Base-by-base conservation (phyloP, 164 flowering plant genomes). In the Amborella trichopoda region DNA sequence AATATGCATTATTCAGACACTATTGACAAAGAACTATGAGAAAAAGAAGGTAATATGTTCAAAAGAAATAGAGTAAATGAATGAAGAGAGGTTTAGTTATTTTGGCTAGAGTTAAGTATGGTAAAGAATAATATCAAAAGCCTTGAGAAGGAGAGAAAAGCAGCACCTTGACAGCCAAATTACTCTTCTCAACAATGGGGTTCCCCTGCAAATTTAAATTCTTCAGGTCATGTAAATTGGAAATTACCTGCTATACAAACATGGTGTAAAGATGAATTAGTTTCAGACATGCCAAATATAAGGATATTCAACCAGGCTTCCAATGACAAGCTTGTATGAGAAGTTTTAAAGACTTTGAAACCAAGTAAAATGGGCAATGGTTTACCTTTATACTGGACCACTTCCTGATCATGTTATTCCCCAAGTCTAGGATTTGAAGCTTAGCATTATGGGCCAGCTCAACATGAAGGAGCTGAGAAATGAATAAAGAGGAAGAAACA, bases 181-280 rank as follows among this genome's bases (percentile, higher is more conserved):
- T 80, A 18, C 61, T 81, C 36, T 72, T 73, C 33, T 76, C 78
- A 23, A 76, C 69, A 27, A 83, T 46, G 20, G 96, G 90, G 44
- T 90, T 90, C 45, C 98, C 98, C 45, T 66, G 84, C 21, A 86
- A 67, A 69, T 90, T 87, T 24, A 90, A 68, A 55, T 75, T 81
- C 62, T 48, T 81, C 64, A 90, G 69, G 53, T 65, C 50, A 34
- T 38, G 57, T 33, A 90, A 64, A 24, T 87, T 74, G 23, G 63
- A 59, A 40, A 86, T 66, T 26, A 77, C 94, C 98, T 83, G 59
- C 14, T 23, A 60, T 56, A 59, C 43, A 21, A 55, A 37, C 6
- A 53, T 6, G 23, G 25, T n/a, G n/a, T n/a, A n/a, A n/a, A n/a
- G n/a, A n/a, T n/a, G n/a, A n/a, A n/a, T n/a, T n/a, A n/a, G n/a